Evolutionary conservation across 225 moss, liverwort and hornwort species (phyloP).

Genomic region (Sphagnum contortum): DNA sequence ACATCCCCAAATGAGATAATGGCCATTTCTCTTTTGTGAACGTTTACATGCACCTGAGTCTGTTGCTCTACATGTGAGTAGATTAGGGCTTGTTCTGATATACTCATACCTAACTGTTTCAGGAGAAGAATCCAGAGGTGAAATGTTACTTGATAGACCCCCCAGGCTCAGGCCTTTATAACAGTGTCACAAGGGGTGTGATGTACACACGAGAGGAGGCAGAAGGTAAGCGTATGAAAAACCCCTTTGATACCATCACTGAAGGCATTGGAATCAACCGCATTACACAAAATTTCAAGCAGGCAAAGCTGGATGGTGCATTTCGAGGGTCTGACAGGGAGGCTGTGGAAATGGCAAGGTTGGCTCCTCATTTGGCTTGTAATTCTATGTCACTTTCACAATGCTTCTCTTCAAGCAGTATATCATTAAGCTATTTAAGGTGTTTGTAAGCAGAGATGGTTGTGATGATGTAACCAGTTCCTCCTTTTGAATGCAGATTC

Average conservation of each 20-base stretch:
- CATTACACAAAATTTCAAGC: constrained; percentile 83
- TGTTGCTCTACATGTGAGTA: too few species aligned
- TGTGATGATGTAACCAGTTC: neutral
- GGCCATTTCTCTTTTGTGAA: too few species aligned
- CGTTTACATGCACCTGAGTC: too few species aligned
- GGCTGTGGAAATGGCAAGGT: constrained; percentile 99
- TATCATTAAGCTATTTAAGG: too few species aligned
- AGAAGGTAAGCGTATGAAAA: constrained; percentile 86
- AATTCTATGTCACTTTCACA: too few species aligned
- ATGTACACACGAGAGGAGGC: constrained; percentile 91
- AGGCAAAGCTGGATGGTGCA: constrained; percentile 83
- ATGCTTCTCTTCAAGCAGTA: too few species aligned
- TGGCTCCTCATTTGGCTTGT: neutral
- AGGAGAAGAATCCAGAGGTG: constrained; percentile 51
- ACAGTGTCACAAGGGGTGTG: constrained; percentile 83
- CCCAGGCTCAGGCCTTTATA: constrained; percentile 91
- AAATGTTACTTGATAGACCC: constrained; percentile 92
- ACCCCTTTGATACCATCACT: constrained; percentile 92
- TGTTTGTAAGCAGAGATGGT: too few species aligned
- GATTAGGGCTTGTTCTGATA: too few species aligned
- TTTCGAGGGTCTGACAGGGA: constrained; percentile 91
- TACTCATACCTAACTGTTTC: constrained; percentile 7
- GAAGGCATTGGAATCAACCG: constrained; percentile 98
- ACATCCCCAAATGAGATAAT: neutral
- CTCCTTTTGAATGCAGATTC: constrained; percentile 33